Evolutionary conservation across 768 basidiomycete genomes (phyloP).

Genomic region (Mycena floridula): DNA sequence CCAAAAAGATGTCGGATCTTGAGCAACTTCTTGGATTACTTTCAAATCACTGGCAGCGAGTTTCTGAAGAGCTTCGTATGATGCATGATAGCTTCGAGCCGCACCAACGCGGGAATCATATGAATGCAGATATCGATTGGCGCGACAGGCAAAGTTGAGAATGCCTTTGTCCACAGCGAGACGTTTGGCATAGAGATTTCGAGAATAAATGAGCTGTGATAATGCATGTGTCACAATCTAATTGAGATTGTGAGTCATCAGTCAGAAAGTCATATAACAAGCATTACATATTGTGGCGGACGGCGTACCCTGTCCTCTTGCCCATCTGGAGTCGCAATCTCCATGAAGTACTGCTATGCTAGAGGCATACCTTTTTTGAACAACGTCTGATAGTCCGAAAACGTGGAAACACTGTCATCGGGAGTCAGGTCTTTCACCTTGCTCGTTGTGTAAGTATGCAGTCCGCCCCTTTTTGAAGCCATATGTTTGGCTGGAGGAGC

Average conservation of each 20-base stretch:
- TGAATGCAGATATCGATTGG: too few species aligned
- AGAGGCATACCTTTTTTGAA: too few species aligned
- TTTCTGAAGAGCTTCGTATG: slow-evolving; percentile 1
- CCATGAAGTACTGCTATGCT: too few species aligned
- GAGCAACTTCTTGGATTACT: not conserved
- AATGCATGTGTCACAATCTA: slow-evolving; percentile 10
- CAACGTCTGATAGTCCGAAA: too few species aligned
- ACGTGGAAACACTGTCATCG: too few species aligned
- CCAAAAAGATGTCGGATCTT: not conserved
- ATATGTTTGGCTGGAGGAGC: too few species aligned
- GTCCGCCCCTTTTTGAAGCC: too few species aligned
- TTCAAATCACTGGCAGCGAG: slow-evolving; percentile 8
- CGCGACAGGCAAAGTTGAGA: slow-evolving; percentile 6
- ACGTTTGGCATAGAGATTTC: slow-evolving; percentile 8
- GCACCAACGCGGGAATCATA: slow-evolving; percentile 8
- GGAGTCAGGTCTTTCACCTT: too few species aligned
- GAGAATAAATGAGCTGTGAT: slow-evolving; percentile 3
- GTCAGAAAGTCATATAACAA: not conserved
- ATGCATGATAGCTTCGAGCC: slow-evolving; percentile 6
- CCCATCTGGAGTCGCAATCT: too few species aligned
- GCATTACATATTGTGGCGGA: too few species aligned
- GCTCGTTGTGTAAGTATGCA: too few species aligned
- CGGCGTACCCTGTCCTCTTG: too few species aligned
- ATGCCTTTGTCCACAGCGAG: slow-evolving; percentile 8
- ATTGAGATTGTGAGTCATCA: not conserved